Evolutionary conservation across 2,329 filamentous ascomycete species (phyloP).

Genomic region (Scedosporium aurantiacum): DNA sequence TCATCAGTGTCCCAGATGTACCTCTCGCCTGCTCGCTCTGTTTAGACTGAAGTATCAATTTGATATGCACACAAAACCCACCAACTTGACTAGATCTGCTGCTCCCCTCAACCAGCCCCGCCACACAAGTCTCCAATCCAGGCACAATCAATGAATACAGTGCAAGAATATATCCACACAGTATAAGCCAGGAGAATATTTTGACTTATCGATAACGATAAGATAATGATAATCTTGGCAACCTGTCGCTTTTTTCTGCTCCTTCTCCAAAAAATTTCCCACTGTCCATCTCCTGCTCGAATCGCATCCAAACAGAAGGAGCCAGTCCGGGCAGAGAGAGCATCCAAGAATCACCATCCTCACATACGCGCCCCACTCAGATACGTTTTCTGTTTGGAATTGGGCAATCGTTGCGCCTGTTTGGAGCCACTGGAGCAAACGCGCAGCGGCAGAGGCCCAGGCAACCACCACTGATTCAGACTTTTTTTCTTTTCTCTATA

Average conservation of each 20-base stretch:
- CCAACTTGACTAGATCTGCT: too few species aligned
- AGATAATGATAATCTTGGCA: neutral
- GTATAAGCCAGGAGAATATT: neutral
- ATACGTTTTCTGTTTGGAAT: neutral
- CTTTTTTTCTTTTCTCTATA: too few species aligned
- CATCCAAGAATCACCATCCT: neutral
- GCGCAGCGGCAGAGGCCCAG: too few species aligned
- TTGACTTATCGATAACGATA: slow-evolving; percentile 7
- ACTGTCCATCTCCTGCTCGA: neutral
- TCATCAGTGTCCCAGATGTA: too few species aligned
- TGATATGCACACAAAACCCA: too few species aligned
- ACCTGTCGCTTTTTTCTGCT: neutral
- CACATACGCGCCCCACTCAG: neutral
- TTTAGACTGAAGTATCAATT: too few species aligned
- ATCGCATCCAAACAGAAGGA: neutral
- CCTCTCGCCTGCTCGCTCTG: too few species aligned
- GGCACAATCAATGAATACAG: neutral
- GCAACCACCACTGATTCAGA: too few species aligned
- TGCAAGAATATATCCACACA: neutral
- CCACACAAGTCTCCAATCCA: neutral
- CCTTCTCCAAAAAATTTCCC: neutral
- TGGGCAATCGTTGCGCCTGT: neutral
- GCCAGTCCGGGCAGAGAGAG: neutral
- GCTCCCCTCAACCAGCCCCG: too few species aligned
- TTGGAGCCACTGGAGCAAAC: neutral